A percentile compares a stretch with the other conserved stretches of the same genome.
phyloP scores from a whole-genome alignment of 768 basidiomycete genomes.

The Boletus reticulatus region DNA sequence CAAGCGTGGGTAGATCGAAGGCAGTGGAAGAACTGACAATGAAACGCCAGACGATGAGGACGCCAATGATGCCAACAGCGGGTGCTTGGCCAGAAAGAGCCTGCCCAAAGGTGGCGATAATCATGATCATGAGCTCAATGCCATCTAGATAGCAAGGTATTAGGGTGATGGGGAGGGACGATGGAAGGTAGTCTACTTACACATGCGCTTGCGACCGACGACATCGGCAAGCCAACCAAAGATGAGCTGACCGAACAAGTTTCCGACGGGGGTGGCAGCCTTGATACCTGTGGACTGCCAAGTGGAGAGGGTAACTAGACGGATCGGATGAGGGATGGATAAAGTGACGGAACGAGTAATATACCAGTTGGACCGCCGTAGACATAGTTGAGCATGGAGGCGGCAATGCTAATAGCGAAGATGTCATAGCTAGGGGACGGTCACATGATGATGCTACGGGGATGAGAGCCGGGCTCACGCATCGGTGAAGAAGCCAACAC shows the following conservation, averaged over 20 bases:
- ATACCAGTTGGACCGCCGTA: constrained; percentile 44
- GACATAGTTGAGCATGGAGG: constrained; percentile 80
- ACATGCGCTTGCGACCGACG: constrained; percentile 78
- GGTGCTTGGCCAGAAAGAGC: constrained; percentile 68
- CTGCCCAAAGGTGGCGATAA: constrained; percentile 75
- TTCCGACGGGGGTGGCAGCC: constrained; percentile 75
- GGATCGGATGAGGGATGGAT: background rate
- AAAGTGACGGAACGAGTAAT: background rate
- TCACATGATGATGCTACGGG: background rate
- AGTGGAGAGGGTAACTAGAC: constrained; percentile 31
- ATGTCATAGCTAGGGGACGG: constrained; percentile 57
- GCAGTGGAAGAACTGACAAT: constrained; percentile 38
- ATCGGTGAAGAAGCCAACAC: constrained; percentile 92
- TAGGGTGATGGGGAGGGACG: background rate
- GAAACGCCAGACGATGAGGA: constrained; percentile 82
- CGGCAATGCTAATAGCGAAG: constrained; percentile 87
- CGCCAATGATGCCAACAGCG: constrained; percentile 71
- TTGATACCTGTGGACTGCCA: constrained; percentile 79
- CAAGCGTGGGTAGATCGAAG: background rate
- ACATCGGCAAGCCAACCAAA: constrained; percentile 82
- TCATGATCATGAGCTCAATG: constrained; percentile 72
- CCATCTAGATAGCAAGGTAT: constrained; percentile 36
- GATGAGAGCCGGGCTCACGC: constrained; percentile 42
- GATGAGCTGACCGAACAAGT: constrained; percentile 68
- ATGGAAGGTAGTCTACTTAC: constrained; percentile 38